A percentile compares a stretch with the other conserved stretches of the same genome.
Evolutionary conservation across 1,284 basidiomycete genomes (phyloP).

Genomic region (Pholiota adiposa): DNA sequence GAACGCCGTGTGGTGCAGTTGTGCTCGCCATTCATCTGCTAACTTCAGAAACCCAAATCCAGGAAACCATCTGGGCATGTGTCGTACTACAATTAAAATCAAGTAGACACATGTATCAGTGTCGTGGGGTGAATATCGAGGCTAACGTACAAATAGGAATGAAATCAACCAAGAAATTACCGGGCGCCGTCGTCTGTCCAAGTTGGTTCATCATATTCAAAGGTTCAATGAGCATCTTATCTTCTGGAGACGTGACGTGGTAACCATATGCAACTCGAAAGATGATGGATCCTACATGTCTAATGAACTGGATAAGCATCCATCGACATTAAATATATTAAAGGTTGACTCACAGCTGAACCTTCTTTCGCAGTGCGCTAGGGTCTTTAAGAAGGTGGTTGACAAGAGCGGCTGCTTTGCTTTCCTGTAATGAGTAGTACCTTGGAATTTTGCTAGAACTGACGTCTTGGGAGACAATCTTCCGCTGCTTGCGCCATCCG

Average conservation of each 20-base stretch:
- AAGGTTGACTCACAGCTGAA: constrained; percentile 29
- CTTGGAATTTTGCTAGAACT: constrained; percentile 22
- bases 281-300: constrained; percentile 35
- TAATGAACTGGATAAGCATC: constrained; percentile 9
- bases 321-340: background rate
- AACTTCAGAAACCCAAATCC: constrained; percentile 27
- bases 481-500: constrained; percentile 39
- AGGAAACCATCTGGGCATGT: constrained; percentile 31
- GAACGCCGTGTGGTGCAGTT: constrained; percentile 15
- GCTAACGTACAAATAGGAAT: constrained; percentile 25
- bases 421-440: constrained; percentile 30
- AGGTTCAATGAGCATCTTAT: constrained; percentile 34
- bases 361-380: constrained; percentile 24
- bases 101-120: too few species aligned
- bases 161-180: constrained; percentile 28
- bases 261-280: constrained; percentile 39
- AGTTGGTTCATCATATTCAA: constrained; percentile 38
- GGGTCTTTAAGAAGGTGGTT: constrained; percentile 31
- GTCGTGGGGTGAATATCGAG: too few species aligned
- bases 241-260: constrained; percentile 30
- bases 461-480: constrained; percentile 32
- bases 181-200: constrained; percentile 33
- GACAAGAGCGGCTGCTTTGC: constrained; percentile 30
- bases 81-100: constrained; percentile 23
- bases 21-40: constrained; percentile 21